These are phyloP conservation scores for Polychaeton citri DNA, from an alignment of 2,329 filamentous ascomycete genomes.

Conservation along the genomic window DNA sequence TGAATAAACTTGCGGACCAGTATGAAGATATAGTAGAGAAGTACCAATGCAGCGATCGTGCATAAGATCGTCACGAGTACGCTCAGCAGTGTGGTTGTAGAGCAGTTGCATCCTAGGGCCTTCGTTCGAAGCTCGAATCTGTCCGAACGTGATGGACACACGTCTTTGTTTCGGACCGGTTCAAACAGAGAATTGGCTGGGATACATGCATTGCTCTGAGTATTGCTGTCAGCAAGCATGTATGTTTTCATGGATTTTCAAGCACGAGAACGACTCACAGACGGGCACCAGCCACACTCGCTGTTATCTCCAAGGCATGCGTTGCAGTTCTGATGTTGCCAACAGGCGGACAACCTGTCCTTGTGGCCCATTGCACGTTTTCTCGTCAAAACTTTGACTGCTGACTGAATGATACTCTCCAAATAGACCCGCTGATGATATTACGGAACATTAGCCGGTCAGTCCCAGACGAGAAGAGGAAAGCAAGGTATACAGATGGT, in stretches of 20 bases:
- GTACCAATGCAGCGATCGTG: conserved; percentile 25
- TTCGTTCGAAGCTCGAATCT: conserved; percentile 33
- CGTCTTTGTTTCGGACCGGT: conserved; percentile 22
- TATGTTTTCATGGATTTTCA: too few relatives aligned
- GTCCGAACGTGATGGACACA: conserved; percentile 26
- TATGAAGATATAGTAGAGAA: conserved; percentile 20
- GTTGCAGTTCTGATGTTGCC: conserved; percentile 19
- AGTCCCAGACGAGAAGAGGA: too few relatives aligned
- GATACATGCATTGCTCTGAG: conserved; percentile 26
- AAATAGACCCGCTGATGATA: too few relatives aligned
- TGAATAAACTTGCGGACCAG: conserved; percentile 10
- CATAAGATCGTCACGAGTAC: conserved; percentile 29
- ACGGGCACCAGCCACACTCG: conserved; percentile 32
- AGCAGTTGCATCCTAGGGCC: conserved; percentile 32
- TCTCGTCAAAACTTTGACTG: too few relatives aligned
- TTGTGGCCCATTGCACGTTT: too few relatives aligned
- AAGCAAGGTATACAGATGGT: too few relatives aligned
- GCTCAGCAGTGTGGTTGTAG: conserved; percentile 32
- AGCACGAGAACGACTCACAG: neutral
- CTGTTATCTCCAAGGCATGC: conserved; percentile 16
- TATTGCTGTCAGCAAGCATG: neutral
- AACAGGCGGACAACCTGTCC: conserved; percentile 14
- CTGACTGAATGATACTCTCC: too few relatives aligned
- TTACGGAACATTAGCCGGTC: too few relatives aligned
- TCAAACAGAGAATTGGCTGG: conserved; percentile 27